Percentiles rank a stretch among this genome's conserved stretches.
phyloP scores from a whole-genome alignment of 768 basidiomycete species.

The Cyathus striatus region DNA sequence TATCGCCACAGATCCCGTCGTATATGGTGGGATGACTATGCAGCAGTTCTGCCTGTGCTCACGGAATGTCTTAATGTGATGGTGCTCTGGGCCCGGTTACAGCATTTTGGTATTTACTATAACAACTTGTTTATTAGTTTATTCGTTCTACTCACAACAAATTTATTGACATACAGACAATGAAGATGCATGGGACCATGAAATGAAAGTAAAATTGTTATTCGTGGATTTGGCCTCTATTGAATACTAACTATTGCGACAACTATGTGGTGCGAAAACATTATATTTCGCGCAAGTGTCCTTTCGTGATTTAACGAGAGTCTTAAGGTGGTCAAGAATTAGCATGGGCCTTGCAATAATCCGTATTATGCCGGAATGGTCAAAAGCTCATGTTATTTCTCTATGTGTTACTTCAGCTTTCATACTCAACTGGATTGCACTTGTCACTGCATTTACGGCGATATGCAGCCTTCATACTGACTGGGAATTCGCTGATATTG shows the following conservation, averaged over 20 bases:
- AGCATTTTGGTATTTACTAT: background rate
- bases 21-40: conserved; percentile 4
- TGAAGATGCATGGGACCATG: background rate
- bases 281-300: too few relatives aligned
- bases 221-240: background rate
- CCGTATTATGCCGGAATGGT: background rate
- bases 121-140: background rate
- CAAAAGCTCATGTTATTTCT: background rate
- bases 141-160: too few relatives aligned
- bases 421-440: background rate
- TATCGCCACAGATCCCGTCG: background rate
- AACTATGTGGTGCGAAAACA: conserved; percentile 1
- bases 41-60: background rate
- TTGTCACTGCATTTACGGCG: background rate
- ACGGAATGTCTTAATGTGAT: background rate
- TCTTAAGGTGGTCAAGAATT: background rate
- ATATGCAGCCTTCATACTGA: background rate
- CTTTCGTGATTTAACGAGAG: background rate
- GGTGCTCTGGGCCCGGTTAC: conserved; percentile 1
- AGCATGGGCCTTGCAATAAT: background rate
- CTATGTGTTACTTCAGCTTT: background rate
- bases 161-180: too few relatives aligned
- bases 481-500: background rate
- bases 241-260: too few relatives aligned
- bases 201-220: background rate